Evolutionary conservation across 371 early-diverging fungal species (phyloP).

Genomic region (Rhizopus arrhizus): DNA sequence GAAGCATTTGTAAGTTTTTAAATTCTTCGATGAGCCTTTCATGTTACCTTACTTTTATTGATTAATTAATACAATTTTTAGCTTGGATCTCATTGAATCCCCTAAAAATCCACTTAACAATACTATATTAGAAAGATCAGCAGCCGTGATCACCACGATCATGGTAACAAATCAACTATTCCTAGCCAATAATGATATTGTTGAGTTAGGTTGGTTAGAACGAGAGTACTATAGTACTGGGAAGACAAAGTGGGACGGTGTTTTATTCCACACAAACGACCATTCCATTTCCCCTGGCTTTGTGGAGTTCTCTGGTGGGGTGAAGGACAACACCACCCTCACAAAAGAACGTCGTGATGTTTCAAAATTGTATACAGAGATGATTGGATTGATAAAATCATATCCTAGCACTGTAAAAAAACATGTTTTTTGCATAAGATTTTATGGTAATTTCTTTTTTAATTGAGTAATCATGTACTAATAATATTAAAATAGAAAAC

Average conservation of each 20-base stretch:
- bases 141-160: background rate
- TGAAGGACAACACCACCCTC: conserved; percentile 4
- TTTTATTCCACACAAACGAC: background rate
- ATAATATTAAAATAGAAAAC: conserved; percentile 2
- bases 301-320: conserved; percentile 5
- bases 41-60: background rate
- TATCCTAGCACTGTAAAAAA: conserved; percentile 1
- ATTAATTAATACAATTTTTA: background rate
- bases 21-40: conserved; percentile 1
- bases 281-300: background rate
- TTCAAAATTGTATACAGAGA: background rate
- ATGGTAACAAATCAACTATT: conserved; percentile 2
- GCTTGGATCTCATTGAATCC: conserved; percentile 2
- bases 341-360: background rate
- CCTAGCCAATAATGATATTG: conserved; percentile 6
- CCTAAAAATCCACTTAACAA: conserved; percentile 4
- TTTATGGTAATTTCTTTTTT: conserved; percentile 5
- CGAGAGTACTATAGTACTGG: conserved; percentile 11
- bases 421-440: conserved; percentile 1
- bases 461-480: background rate
- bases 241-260: conserved; percentile 1
- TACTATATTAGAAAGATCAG: conserved; percentile 4
- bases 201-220: conserved; percentile 8
- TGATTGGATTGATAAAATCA: conserved; percentile 1
- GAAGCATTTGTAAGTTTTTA: conserved; percentile 10